Evolutionary conservation across 495 filamentous ascomycete species (phyloP), one percentile per base, ranked within the genome.

Genomic region (Tuber umbilicatum): DNA sequence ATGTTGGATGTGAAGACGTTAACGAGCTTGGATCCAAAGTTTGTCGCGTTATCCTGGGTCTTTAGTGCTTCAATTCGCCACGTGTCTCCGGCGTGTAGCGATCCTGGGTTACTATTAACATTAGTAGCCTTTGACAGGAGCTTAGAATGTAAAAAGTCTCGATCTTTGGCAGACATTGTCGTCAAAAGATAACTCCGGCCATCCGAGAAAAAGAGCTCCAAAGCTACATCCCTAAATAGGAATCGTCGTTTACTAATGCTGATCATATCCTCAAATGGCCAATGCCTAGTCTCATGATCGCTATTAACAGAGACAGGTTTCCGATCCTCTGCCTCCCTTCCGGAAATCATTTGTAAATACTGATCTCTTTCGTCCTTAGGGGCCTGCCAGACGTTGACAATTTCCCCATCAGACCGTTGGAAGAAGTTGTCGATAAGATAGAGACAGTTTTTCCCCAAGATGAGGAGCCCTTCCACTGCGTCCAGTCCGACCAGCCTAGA

Each of bases 221-320:
- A 89, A 0, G 92, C 94, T 50, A 98, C 95, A 82, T 98, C 95
- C 38, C 95, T 91, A 83, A 97, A 97, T 1, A 99, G 85, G 84
- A 97, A 99, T 38, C 94, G 90, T 21, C 95, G 88, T 83, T 98
- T 98, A 21, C 94, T 97, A n/a, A 97, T 91, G 84, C 94, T 98
- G 77, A 97, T 91, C 71, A 97, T 87, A 81, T 97, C 95, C 37
- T 90, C 89, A 93, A 94, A 97, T 75, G 90, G 91, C 96, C 95
- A 99, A 83, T 91, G 91, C 77, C 94, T 87, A 12, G 92, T 91
- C 77, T 93, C 91, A 79, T 94, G 91, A 70, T 95, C 92, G 60
- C 80, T 85, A 75, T 84, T 84, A 45, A 80, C 74, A 50, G 81
- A 75, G 40, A 86, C 84, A 1, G 84, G 85, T 76, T 87, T 89